Base-by-base conservation (phyloP, 306 rosid species). In the Canavalia gladiata region DNA sequence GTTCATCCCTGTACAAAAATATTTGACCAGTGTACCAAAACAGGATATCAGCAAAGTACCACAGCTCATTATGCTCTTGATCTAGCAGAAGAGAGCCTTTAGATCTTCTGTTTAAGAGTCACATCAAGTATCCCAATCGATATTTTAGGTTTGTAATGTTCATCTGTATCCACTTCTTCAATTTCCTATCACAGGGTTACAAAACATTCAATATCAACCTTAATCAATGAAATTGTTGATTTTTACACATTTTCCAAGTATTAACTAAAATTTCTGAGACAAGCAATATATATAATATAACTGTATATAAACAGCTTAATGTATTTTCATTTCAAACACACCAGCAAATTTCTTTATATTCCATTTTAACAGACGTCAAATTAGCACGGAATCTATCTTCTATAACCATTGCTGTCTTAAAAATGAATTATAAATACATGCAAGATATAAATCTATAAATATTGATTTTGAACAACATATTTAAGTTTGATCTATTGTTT, bases 141-240 rank as follows among this genome's bases (percentile, higher is more conserved):
- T 45, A 93, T 52, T 84, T 93, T 95, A 37, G 97, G 99, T 42
- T 84, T 90, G 87, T 89, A 95, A 71, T 91, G 95, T 84, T 91
- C 97, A 77, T 95, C 99, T 3, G 99, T 95, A 81, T 95, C 99
- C 64, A 95, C 97, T 90, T 93, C 98, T 84, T 95, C 99, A 50
- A 95, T 91, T 87, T 87, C 90, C 90, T 87, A 84, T 30, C 4
- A 67, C 13, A 72, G 68, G 39, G 41, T 83, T 59, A 72, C 13
- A 67, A 35, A 69, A 67, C 56, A 67, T 76, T 76, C 43, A 83
- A 51, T 68, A 63, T 66, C 64, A 84, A 66, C 49, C 75, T 8
- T 46, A 86, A 82, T 54, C 82, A 39, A 18, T 6, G n/a, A 37
- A 62, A 29, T 52, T 4, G 49, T 34, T 28, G 18, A 29, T 10